Evolutionary conservation across 73 alveolate species (phyloP).

Genomic region (Uronychia setigera): DNA sequence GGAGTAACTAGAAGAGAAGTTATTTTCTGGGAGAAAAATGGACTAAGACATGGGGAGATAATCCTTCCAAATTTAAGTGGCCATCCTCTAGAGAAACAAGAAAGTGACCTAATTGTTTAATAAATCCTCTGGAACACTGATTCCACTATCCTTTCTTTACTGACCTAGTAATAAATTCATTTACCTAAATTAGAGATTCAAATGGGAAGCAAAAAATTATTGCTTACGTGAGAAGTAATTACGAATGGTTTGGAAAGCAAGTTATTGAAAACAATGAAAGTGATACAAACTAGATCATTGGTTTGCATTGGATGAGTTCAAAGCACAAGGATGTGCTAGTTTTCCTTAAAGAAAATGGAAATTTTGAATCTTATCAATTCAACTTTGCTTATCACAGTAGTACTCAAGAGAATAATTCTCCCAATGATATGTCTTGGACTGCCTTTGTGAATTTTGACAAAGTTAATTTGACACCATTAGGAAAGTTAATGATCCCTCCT

Average conservation of each 20-base stretch:
- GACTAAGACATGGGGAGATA: conserved; percentile 97
- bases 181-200: background rate
- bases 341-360: conserved; percentile 21
- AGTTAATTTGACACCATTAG: conserved; percentile 58
- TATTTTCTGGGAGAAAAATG: conserved; percentile 96
- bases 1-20: conserved; percentile 62
- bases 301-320: conserved; percentile 35
- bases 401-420: conserved; percentile 8
- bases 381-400: conserved; percentile 29
- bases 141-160: conserved; percentile 48
- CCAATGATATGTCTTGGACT: conserved; percentile 29
- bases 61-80: conserved; percentile 45
- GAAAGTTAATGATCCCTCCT: conserved; percentile 62
- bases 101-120: conserved; percentile 6
- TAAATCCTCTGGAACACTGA: conserved; percentile 40
- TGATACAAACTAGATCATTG: background rate
- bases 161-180: background rate
- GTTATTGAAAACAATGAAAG: conserved; percentile 2
- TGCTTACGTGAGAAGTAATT: conserved; percentile 73
- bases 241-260: conserved; percentile 79
- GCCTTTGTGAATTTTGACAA: conserved; percentile 42
- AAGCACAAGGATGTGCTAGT: conserved; percentile 28
- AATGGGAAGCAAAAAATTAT: conserved; percentile 7
- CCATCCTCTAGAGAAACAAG: background rate
- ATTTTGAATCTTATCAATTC: conserved; percentile 37